Percentiles rank a stretch among this genome's conserved stretches.
These are phyloP conservation scores for Suillus subalutaceus DNA, from an alignment of 768 basidiomycete species.

Conservation along the genomic window DNA sequence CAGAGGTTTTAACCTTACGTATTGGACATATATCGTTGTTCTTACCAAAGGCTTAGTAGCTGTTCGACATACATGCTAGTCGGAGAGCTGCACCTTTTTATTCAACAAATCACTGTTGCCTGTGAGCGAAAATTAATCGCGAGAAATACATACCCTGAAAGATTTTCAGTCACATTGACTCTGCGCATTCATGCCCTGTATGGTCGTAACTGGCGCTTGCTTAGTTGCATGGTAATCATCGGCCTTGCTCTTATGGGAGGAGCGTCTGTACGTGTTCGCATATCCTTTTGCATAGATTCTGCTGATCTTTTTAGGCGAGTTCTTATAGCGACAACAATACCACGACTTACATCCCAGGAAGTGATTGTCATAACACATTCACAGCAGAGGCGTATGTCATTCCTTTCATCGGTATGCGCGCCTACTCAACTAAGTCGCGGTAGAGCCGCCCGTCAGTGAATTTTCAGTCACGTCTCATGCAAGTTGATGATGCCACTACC, in stretches of 20 bases:
- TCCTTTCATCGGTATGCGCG: not conserved
- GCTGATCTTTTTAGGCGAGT: constrained; percentile 40
- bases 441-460: not conserved
- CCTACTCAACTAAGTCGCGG: not conserved
- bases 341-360: constrained; percentile 13
- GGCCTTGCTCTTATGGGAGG: constrained; percentile 35
- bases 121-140: constrained; percentile 34
- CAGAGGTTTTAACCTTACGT: constrained; percentile 12
- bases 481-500: not conserved
- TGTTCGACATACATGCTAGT: constrained; percentile 42
- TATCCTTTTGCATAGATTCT: not conserved
- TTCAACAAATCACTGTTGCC: constrained; percentile 49
- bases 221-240: constrained; percentile 38
- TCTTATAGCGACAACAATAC: constrained; percentile 42
- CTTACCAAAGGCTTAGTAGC: constrained; percentile 36
- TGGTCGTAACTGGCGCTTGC: constrained; percentile 39
- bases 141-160: not conserved
- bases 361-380: constrained; percentile 29
- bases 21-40: not conserved
- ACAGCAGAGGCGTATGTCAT: constrained; percentile 8
- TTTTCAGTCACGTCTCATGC: not conserved
- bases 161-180: constrained; percentile 41
- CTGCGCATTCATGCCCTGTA: constrained; percentile 56
- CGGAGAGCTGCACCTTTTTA: constrained; percentile 44
- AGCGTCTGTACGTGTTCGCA: constrained; percentile 37